phyloP scores from a whole-genome alignment of 106 monocot species.

The Cymbidium sinense region DNA sequence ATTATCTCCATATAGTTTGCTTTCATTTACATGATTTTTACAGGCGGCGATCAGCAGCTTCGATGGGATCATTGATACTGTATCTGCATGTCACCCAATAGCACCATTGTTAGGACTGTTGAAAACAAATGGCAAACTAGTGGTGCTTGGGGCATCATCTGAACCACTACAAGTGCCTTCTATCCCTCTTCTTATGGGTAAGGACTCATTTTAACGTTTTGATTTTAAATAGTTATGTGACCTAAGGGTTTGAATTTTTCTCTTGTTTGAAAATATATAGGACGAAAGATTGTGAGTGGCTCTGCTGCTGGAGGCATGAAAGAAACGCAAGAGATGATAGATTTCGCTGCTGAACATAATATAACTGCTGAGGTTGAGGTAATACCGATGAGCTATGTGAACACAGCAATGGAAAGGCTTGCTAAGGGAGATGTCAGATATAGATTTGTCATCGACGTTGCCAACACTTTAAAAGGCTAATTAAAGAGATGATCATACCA shows the following conservation, averaged over 20 bases:
- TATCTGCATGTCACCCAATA: conserved; percentile 45
- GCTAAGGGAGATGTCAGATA: too few relatives aligned
- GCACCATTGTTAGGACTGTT: conserved; percentile 41
- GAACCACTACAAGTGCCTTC: conserved; percentile 56
- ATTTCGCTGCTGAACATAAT: too few relatives aligned
- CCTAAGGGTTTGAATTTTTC: not conserved
- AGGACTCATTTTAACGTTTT: not conserved
- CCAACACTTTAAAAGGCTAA: too few relatives aligned
- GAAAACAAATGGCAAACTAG: conserved; percentile 57
- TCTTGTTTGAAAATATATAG: not conserved
- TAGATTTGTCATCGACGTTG: too few relatives aligned
- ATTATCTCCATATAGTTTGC: not conserved
- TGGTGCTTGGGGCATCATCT: conserved; percentile 51
- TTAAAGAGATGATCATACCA: too few relatives aligned
- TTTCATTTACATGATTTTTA: conserved; percentile 11
- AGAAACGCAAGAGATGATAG: too few relatives aligned
- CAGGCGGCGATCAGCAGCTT: conserved; percentile 64
- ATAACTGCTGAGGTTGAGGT: too few relatives aligned
- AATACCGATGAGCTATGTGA: too few relatives aligned
- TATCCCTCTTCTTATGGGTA: conserved; percentile 32
- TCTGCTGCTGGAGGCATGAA: too few relatives aligned
- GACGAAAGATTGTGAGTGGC: not conserved
- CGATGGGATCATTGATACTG: conserved; percentile 89
- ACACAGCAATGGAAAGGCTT: too few relatives aligned
- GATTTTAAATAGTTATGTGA: not conserved